Base-by-base conservation (phyloP, 2,329 filamentous ascomycete genomes). In the Fusarium subtropicale region DNA sequence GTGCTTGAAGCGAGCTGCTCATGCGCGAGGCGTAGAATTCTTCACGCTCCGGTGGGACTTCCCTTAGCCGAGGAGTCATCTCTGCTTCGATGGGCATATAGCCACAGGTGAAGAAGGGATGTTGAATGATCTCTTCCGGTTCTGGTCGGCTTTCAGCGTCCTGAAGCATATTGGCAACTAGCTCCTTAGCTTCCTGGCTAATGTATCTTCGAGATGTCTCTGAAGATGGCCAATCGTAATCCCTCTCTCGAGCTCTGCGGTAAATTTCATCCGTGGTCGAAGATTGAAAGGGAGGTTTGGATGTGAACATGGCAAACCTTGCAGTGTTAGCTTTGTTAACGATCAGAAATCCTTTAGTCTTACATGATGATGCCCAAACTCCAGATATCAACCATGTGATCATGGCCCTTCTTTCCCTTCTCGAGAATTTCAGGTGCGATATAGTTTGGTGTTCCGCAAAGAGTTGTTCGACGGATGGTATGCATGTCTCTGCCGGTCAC, bases 301-400 rank as follows among this genome's bases (percentile, higher is more conserved):
- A 97, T 10, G 96, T 96, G 47, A 98, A 91, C 88, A 99, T 95
- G 50, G 96, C 97, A 81, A 97, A 98, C 79, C 91, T 93, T 71
- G 31, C 13, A 36, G 33, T 28, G 69, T 74, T 64, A 71, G 61
- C 45, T 41, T 26, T 26, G 15, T 53, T 10, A 28, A 30, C 18
- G 9, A 9, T n/a, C 18, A 10, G n/a, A 11, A 38, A 16, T 18
- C 5, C 6, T 20, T n/a, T 4, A 15, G 30, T 75, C 89, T 83
- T 83, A 94, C 90, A 97, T 94, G 78, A 99, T 99, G 71, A 99
- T 96, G 22, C 97, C 96, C 76, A 99, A 86, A 45, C 95, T 97
- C 97, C 97, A 99, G 58, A 99, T 92, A 78, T 99, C 96, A 5
- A 99, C 96, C 84, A 97, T 97, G 77, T 98, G 94, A 71, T 97